Evolutionary conservation across 306 rosid species (phyloP).

Genomic region (Trifolium fragiferum): DNA sequence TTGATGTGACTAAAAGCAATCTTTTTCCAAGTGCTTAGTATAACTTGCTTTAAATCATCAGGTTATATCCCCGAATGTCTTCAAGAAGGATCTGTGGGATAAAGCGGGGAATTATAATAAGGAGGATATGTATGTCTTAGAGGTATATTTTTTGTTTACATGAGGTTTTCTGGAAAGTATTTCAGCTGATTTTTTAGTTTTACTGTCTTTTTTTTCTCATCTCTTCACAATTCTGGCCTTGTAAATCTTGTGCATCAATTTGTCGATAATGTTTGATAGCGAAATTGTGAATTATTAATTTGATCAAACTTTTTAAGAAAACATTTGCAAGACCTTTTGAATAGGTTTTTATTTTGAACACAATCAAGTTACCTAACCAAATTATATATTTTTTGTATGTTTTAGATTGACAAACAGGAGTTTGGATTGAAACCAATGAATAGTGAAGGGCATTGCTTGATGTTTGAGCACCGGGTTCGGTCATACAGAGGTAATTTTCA

Average conservation of each 20-base stretch:
- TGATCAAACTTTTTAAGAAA: background rate
- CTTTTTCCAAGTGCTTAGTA: slow-evolving; percentile 20
- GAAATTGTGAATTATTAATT: background rate
- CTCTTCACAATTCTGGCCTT: background rate
- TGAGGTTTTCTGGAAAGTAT: background rate
- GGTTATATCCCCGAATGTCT: slow-evolving; percentile 95
- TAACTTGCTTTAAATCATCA: slow-evolving; percentile 46
- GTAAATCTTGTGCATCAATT: background rate
- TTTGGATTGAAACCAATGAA: slow-evolving; percentile 98
- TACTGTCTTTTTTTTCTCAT: background rate
- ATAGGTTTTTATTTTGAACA: slow-evolving; percentile 6
- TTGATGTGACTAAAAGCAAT: slow-evolving; percentile 25
- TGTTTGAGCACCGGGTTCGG: slow-evolving; percentile 91
- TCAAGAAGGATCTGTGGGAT: slow-evolving; percentile 92
- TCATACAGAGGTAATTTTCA: slow-evolving; percentile 75
- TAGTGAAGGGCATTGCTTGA: slow-evolving; percentile 95
- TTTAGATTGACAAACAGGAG: slow-evolving; percentile 91
- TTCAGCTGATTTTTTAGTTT: slow-evolving; percentile 6
- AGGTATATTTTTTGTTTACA: slow-evolving; percentile 50
- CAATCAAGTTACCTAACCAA: slow-evolving; percentile 21
- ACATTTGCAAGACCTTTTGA: slow-evolving; percentile 1
- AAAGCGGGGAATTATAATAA: slow-evolving; percentile 81
- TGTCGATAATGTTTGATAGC: background rate
- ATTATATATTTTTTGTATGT: slow-evolving; percentile 12
- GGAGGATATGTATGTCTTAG: slow-evolving; percentile 90